phyloP scores from a whole-genome alignment of 202 grass and related monocot genomes.

The Dendrocalamus latiflorus region DNA sequence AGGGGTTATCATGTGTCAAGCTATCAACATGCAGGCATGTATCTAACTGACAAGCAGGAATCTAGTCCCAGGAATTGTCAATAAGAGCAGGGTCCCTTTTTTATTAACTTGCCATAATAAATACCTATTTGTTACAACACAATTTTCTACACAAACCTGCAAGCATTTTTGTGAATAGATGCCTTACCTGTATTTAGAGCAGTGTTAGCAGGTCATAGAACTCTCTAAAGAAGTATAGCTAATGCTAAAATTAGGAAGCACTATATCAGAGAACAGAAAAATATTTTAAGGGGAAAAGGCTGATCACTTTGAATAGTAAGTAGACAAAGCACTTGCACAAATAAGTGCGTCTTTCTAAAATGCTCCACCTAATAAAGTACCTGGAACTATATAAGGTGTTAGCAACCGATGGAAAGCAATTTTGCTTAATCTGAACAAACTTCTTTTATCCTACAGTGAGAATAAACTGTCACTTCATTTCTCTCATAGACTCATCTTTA shows the following conservation, averaged over 20 bases:
- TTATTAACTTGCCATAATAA: not conserved
- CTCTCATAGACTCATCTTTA: not conserved
- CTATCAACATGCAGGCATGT: not conserved
- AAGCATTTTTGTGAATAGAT: not conserved
- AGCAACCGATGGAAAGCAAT: not conserved
- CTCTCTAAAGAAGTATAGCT: not conserved
- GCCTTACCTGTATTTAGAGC: not conserved
- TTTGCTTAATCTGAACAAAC: slow-evolving; percentile 8
- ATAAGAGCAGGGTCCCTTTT: not conserved
- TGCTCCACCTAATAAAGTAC: slow-evolving; percentile 13
- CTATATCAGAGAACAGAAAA: not conserved
- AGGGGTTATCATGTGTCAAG: not conserved
- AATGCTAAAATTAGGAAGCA: not conserved
- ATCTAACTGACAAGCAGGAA: not conserved
- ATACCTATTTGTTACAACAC: not conserved
- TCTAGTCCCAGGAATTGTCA: not conserved
- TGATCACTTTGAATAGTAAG: not conserved
- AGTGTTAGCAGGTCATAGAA: not conserved
- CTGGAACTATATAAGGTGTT: not conserved
- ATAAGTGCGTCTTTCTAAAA: slow-evolving; percentile 2
- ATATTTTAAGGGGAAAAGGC: not conserved
- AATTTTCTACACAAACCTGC: not conserved
- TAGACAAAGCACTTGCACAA: not conserved
- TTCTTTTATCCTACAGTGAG: not conserved
- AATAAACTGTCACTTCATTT: not conserved